Evolutionary conservation across 306 rosid species (phyloP).

Genomic region (Dalbergia cultrata): DNA sequence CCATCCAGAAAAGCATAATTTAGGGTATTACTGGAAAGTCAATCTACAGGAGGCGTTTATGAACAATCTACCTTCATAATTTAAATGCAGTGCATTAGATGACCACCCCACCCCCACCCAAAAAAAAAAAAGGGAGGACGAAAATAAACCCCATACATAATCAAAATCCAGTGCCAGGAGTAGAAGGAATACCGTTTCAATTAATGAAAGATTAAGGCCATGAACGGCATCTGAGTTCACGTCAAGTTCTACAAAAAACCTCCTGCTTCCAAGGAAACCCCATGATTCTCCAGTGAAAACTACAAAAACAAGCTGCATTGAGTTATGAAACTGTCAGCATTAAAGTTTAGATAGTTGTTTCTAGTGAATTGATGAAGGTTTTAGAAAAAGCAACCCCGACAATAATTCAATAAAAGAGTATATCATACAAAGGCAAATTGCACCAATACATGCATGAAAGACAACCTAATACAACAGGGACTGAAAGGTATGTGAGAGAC

Average conservation of each 20-base stretch:
- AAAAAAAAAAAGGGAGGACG: too few species aligned
- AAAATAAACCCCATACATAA: neutral
- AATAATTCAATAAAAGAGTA: conserved; percentile 16
- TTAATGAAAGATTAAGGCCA: conserved; percentile 74
- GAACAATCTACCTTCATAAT: conserved; percentile 16
- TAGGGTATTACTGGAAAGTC: conserved; percentile 38
- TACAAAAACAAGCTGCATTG: conserved; percentile 85
- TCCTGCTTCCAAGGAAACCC: conserved; percentile 99
- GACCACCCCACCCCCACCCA: neutral
- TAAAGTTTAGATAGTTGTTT: conserved; percentile 31
- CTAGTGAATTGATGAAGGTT: conserved; percentile 25
- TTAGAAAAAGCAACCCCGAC: conserved; percentile 32
- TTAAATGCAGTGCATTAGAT: conserved; percentile 21
- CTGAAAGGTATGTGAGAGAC: neutral
- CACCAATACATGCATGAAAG: conserved; percentile 17
- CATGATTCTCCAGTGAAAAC: conserved; percentile 93
- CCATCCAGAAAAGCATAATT: conserved; percentile 34
- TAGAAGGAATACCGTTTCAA: conserved; percentile 72
- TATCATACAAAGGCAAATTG: conserved; percentile 15
- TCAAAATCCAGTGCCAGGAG: conserved; percentile 33
- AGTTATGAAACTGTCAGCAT: conserved; percentile 55
- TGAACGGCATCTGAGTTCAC: conserved; percentile 82
- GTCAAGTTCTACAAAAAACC: conserved; percentile 89
- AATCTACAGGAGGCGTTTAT: conserved; percentile 16
- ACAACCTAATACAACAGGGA: neutral